Evolutionary conservation across 2,329 filamentous ascomycete genomes (phyloP).

Genomic region (Colletotrichum sublineola): DNA sequence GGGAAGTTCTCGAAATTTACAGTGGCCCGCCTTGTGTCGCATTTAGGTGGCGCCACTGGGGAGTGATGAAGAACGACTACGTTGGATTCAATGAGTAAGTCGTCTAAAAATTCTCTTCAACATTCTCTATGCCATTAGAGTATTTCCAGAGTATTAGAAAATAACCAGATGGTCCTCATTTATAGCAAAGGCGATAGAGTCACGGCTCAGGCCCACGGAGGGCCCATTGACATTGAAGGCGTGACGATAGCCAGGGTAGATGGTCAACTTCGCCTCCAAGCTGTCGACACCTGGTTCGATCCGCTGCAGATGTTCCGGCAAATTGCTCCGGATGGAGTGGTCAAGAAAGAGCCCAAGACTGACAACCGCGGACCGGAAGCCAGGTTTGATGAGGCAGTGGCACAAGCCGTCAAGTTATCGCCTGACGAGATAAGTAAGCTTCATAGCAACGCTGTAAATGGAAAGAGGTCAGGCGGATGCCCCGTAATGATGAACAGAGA

Average conservation of each 20-base stretch:
- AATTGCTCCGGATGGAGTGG: slow-evolving; percentile 54
- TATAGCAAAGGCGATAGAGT: slow-evolving; percentile 73
- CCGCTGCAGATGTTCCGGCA: slow-evolving; percentile 76
- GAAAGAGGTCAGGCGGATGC: slow-evolving; percentile 12
- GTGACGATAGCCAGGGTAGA: slow-evolving; percentile 73
- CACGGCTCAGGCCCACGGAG: slow-evolving; percentile 71
- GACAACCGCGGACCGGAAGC: slow-evolving; percentile 24
- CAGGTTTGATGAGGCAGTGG: slow-evolving; percentile 26
- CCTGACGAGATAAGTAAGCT: slow-evolving; percentile 21
- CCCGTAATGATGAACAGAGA: slow-evolving; percentile 40
- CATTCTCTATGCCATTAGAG: background rate
- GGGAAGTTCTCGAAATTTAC: slow-evolving; percentile 78
- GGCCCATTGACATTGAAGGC: slow-evolving; percentile 73
- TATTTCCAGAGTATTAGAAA: background rate
- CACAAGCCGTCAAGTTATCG: slow-evolving; percentile 15
- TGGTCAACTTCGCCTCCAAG: slow-evolving; percentile 68
- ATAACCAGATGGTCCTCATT: slow-evolving; percentile 17
- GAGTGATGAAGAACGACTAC: slow-evolving; percentile 75
- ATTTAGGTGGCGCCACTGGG: slow-evolving; percentile 79
- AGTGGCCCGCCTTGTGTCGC: slow-evolving; percentile 72
- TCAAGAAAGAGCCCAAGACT: slow-evolving; percentile 26
- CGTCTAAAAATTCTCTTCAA: background rate
- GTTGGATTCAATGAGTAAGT: slow-evolving; percentile 73
- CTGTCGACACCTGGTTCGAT: slow-evolving; percentile 75
- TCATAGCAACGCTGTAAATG: slow-evolving; percentile 8